These are phyloP conservation scores for Karstenula rhodostoma DNA, from an alignment of 2,329 filamentous ascomycete species.

Conservation along the genomic window DNA sequence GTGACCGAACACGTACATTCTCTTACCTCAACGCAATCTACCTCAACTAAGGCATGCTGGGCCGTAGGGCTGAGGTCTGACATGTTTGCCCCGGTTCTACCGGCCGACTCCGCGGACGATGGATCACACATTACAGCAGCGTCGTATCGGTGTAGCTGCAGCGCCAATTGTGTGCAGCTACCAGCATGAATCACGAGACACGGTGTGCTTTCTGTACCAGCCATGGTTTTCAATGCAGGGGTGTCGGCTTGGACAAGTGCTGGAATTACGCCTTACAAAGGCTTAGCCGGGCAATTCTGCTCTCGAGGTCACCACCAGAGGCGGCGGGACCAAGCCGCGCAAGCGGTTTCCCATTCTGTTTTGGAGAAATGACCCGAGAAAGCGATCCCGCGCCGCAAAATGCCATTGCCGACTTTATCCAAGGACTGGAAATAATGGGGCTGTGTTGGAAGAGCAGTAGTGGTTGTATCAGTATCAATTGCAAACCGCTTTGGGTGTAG, in stretches of 20 bases:
- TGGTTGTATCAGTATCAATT: background rate
- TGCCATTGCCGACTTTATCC: background rate
- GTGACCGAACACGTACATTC: background rate
- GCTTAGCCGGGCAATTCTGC: background rate
- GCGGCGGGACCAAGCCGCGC: background rate
- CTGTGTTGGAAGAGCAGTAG: background rate
- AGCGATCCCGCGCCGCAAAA: background rate
- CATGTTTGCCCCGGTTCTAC: background rate
- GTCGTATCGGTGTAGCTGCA: background rate
- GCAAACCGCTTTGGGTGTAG: background rate
- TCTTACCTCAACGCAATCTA: background rate
- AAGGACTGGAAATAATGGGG: background rate
- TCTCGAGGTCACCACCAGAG: background rate
- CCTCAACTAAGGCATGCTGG: background rate
- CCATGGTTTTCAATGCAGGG: background rate
- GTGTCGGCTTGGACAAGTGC: background rate
- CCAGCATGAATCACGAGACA: background rate
- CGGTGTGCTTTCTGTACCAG: background rate
- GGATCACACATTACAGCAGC: conserved; percentile 2
- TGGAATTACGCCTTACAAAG: background rate
- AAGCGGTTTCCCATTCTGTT: background rate
- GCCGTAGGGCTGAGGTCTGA: conserved; percentile 13
- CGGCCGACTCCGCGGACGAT: background rate
- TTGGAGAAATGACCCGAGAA: background rate
- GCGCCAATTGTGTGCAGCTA: background rate